Percentiles rank a stretch among this genome's conserved stretches.
Evolutionary conservation across 1,139 yeast genomes (phyloP).

Genomic region (Kodamaea sp.): DNA sequence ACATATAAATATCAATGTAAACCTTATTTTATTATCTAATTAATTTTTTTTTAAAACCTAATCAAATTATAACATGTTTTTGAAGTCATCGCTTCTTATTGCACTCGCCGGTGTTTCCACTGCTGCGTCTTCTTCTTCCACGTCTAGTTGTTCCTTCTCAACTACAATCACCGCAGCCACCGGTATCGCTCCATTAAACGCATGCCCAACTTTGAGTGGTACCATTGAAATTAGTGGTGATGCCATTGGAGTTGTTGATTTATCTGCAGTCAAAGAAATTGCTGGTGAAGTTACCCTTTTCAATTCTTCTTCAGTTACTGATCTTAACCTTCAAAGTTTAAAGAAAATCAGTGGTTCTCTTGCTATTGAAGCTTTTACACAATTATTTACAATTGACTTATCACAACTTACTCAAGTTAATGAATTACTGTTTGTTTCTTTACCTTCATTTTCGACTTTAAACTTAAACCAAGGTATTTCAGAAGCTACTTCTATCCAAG

Average conservation of each 20-base stretch:
- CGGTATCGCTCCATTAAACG: conserved; percentile 30
- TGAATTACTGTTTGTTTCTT: conserved; percentile 36
- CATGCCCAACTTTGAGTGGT: conserved; percentile 44
- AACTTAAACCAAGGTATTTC: conserved; percentile 39
- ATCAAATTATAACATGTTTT: conserved; percentile 8
- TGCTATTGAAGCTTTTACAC: conserved; percentile 37
- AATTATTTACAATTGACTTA: conserved; percentile 39
- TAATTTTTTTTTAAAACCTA: neutral
- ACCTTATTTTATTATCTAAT: neutral
- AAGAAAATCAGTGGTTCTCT: conserved; percentile 36
- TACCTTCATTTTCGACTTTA: conserved; percentile 41
- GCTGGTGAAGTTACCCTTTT: conserved; percentile 33
- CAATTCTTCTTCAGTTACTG: conserved; percentile 42
- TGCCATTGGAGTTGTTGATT: conserved; percentile 31
- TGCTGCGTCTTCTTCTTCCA: conserved; percentile 11
- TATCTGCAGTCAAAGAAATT: conserved; percentile 32
- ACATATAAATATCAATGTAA: no score
- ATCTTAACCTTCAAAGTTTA: conserved; percentile 31
- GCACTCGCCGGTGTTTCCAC: conserved; percentile 16
- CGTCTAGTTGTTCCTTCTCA: conserved; percentile 34
- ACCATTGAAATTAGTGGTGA: conserved; percentile 39
- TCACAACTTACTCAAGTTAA: conserved; percentile 29
- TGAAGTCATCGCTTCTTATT: conserved; percentile 10
- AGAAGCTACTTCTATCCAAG: conserved; percentile 30
- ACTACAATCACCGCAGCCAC: conserved; percentile 40